phyloP scores from a whole-genome alignment of 129 eudicot species.

The Lonicera japonica region DNA sequence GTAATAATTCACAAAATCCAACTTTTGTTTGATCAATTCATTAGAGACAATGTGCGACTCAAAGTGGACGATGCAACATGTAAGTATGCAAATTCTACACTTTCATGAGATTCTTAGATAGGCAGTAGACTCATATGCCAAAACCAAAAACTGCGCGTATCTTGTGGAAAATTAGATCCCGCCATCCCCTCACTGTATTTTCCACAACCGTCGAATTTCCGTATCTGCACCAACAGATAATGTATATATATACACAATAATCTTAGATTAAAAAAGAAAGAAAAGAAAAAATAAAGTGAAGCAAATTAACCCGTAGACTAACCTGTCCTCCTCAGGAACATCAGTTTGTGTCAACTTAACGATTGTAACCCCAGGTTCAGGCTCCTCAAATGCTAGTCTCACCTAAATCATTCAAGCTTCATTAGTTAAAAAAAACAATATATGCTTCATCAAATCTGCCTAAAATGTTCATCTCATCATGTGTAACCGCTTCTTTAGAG shows the following conservation, averaged over 20 bases:
- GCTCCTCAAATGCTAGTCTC: slow-evolving; percentile 73
- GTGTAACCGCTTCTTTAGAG: too few relatives aligned
- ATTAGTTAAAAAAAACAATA: too few relatives aligned
- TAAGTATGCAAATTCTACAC: slow-evolving; percentile 19
- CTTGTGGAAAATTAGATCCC: slow-evolving; percentile 81
- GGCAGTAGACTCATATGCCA: slow-evolving; percentile 46
- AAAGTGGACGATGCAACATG: slow-evolving; percentile 16
- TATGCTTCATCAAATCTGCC: too few relatives aligned
- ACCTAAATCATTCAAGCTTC: slow-evolving; percentile 41
- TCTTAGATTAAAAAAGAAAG: too few relatives aligned
- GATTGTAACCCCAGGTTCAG: slow-evolving; percentile 77
- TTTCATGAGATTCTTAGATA: background rate
- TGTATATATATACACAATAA: too few relatives aligned
- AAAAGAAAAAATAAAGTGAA: background rate
- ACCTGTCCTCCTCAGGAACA: slow-evolving; percentile 98
- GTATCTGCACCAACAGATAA: slow-evolving; percentile 71
- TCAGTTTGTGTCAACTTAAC: slow-evolving; percentile 75
- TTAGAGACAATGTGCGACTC: too few relatives aligned
- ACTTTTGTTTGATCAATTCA: too few relatives aligned
- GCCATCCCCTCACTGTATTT: slow-evolving; percentile 96
- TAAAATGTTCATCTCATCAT: too few relatives aligned
- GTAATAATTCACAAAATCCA: too few relatives aligned
- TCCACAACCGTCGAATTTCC: slow-evolving; percentile 93
- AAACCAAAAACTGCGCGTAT: slow-evolving; percentile 89
- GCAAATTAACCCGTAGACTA: background rate